Base-by-base conservation (phyloP, 495 filamentous ascomycete genomes). In the Penicillium canescens region DNA sequence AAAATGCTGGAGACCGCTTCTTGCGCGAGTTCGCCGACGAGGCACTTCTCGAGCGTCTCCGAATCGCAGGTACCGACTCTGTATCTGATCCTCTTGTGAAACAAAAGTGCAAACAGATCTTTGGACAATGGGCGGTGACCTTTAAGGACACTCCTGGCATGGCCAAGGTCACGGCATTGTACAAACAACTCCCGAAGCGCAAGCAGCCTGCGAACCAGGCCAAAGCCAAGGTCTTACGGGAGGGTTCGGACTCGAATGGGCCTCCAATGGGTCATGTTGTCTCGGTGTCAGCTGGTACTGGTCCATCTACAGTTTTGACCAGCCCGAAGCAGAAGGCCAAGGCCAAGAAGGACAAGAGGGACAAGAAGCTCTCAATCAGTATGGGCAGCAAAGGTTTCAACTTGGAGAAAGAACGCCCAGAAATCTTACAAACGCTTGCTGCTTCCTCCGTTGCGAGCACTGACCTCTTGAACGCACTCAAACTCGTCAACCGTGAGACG, bases 1-100 rank as follows among this genome's bases (percentile, higher is more conserved):
- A 96, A 63, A 99, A 98, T 74, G 91, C 91, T 14, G 93, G 92
- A 3, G 81, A 88, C 11, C 84, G 89, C 28, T 98, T 99, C 67
- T 86, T 96, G 72, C 83, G 90, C 13, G 73, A 69, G 33, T 97
- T 98, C 66, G 89, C 86, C 20, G 93, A 98, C 57, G 93, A 97
- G 57, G 87, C 91, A n/a, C 76, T 98, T 21, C 82, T 99, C 14
- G 95, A 99, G 68, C 88, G 95, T 40, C 77, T 99, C 24, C 87
- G 95, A 18, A 86, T 98, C 41, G 87, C 91, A 40, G 89, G 87
- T 11, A 94, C 88, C 16, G 92, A 95, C 37, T 77, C 88, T 2
- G 81, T 93, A 44, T 93, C 92, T 0, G 94, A 97, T 65, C 80
- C 85, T 0, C 80, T 90, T 46, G 93, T 99, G 20, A 90, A 84